Conservation (phyloP, 306 rosid species). For the Cicer chorassanicum region DNA sequence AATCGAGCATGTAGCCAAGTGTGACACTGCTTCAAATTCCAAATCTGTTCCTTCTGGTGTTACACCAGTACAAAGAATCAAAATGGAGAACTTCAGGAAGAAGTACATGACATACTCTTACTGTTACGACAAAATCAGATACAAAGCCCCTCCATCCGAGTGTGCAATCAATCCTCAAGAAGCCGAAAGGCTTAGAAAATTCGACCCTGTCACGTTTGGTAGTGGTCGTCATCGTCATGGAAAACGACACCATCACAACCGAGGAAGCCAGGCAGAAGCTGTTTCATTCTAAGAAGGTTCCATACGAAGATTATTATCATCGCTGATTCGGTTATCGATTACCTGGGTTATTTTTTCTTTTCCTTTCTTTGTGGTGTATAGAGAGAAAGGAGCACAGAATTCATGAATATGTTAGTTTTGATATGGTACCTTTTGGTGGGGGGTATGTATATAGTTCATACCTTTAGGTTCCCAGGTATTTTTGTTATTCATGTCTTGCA, state of each 20-base stretch:
- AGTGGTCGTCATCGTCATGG: constrained; percentile 73
- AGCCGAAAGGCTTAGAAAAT: constrained; percentile 71
- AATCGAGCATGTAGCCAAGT: constrained; percentile 55
- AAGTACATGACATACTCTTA: constrained; percentile 92
- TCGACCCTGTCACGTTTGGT: constrained; percentile 88
- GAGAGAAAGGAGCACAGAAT: constrained; percentile 53
- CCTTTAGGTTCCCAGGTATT: constrained; percentile 54
- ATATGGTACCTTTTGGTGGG: constrained; percentile 51
- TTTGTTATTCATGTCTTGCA: constrained; percentile 58
- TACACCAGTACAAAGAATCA: constrained; percentile 56
- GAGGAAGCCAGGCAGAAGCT: constrained; percentile 50
- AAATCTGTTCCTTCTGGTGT: constrained; percentile 61
- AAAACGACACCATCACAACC: constrained; percentile 65
- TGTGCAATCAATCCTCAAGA: constrained; percentile 73
- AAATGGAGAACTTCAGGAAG: constrained; percentile 78
- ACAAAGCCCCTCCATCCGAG: constrained; percentile 69
- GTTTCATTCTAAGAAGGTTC: constrained; percentile 52
- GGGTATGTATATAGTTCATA: constrained; percentile 80
- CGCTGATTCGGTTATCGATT: constrained; percentile 38
- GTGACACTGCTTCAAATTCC: constrained; percentile 53
- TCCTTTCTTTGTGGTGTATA: constrained; percentile 53
- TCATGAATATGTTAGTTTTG: constrained; percentile 55
- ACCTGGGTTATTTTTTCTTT: constrained; percentile 47
- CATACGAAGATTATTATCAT: constrained; percentile 6
- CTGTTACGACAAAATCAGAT: constrained; percentile 77